Base-by-base conservation (phyloP, 164 flowering plant genomes). In the Vitis labrusca region DNA sequence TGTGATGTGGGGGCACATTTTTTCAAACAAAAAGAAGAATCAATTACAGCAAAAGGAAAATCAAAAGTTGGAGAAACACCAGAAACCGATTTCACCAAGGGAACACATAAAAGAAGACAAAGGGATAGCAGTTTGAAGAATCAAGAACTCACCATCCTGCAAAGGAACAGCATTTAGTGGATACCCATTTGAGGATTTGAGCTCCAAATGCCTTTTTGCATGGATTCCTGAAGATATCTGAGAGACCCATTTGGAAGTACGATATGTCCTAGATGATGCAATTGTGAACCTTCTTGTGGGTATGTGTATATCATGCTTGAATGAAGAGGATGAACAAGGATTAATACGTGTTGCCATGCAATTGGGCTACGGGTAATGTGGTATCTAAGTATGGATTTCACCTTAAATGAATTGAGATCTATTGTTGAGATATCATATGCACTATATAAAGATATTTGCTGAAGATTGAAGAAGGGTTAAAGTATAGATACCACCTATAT, bases 171-270 rank as follows among this genome's bases (percentile, higher is more conserved):
- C 84, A 75, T 86, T 85, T 32, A 78, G 68, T 5, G 90, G 82
- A 55, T 75, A 74, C 83, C 93, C 94, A 88, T 87, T 90, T 55
- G 93, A 80, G 77, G 85, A 86, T 57, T 85, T 82, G 69, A 83
- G 80, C 66, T 74, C 76, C 66, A 85, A 78, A n/a, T 73, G 80
- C 65, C 61, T 86, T 61, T 73, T 77, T 0, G 48, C 63, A 30
- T 47, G 76, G 55, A 59, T 59, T 71, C 56, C 80, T 16, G 78
- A 59, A 55, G 64, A 71, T 72, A 71, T 66, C 44, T 44, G 76
- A 68, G 76, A 64, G 1, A 73, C 64, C 83, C 81, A 79, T 29
- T 64, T 58, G 75, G 74, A 59, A 55, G 56, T 54, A 58, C 67
- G 69, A 37, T 6, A 37, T 37, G 52, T 67, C 57, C 74, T 78